phyloP scores from a whole-genome alignment of 768 basidiomycete species.

The Pholiota microspora region DNA sequence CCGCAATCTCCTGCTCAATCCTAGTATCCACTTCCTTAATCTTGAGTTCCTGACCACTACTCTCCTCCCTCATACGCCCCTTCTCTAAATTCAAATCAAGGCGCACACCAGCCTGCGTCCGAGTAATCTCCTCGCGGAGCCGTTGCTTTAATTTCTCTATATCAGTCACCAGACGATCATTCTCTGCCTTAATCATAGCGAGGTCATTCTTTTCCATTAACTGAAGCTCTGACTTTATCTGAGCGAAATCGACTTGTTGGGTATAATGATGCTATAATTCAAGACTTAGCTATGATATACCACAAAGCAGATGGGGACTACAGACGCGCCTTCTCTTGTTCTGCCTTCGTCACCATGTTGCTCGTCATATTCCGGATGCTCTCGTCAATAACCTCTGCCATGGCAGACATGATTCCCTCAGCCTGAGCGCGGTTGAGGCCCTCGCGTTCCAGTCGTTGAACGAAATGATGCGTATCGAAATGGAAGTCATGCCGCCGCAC shows the following conservation, averaged over 20 bases:
- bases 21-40: conserved; percentile 97
- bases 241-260: conserved; percentile 95
- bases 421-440: conserved; percentile 90
- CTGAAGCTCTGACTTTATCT: conserved; percentile 94
- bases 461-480: conserved; percentile 96
- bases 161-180: conserved; percentile 87
- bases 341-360: conserved; percentile 94
- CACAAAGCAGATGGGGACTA: not conserved
- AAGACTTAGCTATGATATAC: not conserved
- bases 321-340: conserved; percentile 85
- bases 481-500: conserved; percentile 53
- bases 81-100: conserved; percentile 97
- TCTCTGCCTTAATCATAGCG: conserved; percentile 93
- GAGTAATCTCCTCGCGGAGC: conserved; percentile 85
- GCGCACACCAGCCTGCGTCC: conserved; percentile 90
- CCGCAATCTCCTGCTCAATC: conserved; percentile 95
- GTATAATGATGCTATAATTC: conserved; percentile 80
- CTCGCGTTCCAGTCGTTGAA: conserved; percentile 84
- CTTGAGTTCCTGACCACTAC: conserved; percentile 88
- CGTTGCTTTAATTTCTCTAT: conserved; percentile 95
- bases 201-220: conserved; percentile 97
- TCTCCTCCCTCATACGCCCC: conserved; percentile 92
- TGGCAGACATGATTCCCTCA: conserved; percentile 95
- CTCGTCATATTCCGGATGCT: conserved; percentile 94
- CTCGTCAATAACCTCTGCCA: conserved; percentile 97